These are phyloP conservation scores for Suillus luteus DNA, from an alignment of 768 basidiomycete species.

Conservation along the genomic window DNA sequence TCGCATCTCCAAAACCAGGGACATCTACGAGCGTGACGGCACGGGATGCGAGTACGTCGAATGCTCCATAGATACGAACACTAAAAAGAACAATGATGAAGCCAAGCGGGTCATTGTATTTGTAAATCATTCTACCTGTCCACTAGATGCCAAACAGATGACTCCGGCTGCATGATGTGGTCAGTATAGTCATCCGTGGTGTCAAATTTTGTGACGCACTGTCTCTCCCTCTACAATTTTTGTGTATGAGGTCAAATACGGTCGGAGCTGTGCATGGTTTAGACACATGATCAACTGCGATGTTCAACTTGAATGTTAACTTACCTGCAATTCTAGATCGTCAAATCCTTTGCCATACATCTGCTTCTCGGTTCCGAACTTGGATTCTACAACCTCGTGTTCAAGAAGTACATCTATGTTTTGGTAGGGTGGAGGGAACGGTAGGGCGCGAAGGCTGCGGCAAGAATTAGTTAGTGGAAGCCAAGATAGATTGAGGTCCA, in stretches of 20 bases:
- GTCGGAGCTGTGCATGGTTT: not conserved
- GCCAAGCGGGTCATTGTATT: not conserved
- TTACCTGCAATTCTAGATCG: not conserved
- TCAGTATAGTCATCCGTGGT: not conserved
- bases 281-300: not conserved
- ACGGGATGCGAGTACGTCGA: slow-evolving; percentile 1
- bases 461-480: not conserved
- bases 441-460: not conserved
- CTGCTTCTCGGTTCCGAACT: not conserved
- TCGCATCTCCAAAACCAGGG: not conserved
- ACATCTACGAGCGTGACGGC: not conserved
- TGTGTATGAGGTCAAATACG: not conserved
- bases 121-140: not conserved
- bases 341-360: not conserved
- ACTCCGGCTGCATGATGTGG: not conserved
- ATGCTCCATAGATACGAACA: not conserved
- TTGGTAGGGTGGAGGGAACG: not conserved
- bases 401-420: not conserved
- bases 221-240: not conserved
- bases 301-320: not conserved
- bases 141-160: slow-evolving; percentile 5
- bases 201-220: not conserved
- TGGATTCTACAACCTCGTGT: not conserved
- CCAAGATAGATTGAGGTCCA: not conserved
- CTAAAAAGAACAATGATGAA: not conserved